Evolutionary conservation across 192 early-diverging fungal species (phyloP).

Genomic region (Backusella liffmaniae): DNA sequence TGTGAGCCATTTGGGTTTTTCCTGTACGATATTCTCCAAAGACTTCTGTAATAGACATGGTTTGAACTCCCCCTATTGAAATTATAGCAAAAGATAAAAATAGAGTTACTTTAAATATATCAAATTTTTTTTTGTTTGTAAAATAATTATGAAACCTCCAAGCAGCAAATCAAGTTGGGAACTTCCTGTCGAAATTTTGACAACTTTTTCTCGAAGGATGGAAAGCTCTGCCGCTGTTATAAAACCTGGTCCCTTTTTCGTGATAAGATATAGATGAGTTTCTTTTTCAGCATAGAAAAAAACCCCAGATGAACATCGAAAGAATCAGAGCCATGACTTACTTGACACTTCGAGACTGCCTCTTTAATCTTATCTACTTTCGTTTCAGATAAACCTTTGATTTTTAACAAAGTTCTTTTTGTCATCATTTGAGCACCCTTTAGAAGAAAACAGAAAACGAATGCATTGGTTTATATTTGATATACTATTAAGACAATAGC

Average conservation of each 20-base stretch:
- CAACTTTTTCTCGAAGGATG: constrained; percentile 54
- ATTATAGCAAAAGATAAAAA: neutral
- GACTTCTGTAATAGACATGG: constrained; percentile 81
- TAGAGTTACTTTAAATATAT: neutral
- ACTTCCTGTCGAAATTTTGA: constrained; percentile 71
- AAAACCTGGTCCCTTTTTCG: constrained; percentile 51
- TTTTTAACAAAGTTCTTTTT: constrained; percentile 56
- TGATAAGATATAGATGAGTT: neutral
- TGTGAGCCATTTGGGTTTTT: constrained; percentile 82
- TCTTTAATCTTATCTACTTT: constrained; percentile 91
- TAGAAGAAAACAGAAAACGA: neutral
- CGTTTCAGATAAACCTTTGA: constrained; percentile 81
- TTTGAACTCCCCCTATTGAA: constrained; percentile 67
- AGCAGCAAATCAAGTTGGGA: constrained; percentile 78
- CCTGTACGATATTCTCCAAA: constrained; percentile 89
- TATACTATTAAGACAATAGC: neutral
- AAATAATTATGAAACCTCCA: constrained; percentile 46
- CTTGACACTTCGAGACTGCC: constrained; percentile 63
- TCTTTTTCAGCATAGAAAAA: neutral
- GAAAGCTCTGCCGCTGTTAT: constrained; percentile 65
- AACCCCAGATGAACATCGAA: no score
- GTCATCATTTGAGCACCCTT: constrained; percentile 79
- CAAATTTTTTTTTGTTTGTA: neutral
- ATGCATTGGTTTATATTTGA: neutral
- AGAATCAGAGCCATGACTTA: neutral